Conservation (phyloP, 225 moss, liverwort and hornwort genomes). For the Ulota crispa region DNA sequence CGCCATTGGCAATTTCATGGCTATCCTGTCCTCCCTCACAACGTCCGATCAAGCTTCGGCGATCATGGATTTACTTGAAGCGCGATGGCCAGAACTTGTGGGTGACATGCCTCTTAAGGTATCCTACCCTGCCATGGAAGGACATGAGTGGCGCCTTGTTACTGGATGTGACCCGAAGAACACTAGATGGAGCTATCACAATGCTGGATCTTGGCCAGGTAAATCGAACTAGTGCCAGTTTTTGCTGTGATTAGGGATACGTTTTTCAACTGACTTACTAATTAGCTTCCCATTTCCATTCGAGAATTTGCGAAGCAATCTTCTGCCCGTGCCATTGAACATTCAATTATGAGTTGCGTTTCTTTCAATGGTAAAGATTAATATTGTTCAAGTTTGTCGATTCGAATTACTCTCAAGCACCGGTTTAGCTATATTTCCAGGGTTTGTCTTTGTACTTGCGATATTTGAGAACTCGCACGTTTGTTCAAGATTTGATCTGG, state of each 20-base stretch:
- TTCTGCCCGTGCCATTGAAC: background rate
- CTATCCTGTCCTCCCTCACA: conserved; percentile 79
- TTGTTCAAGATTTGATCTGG: background rate
- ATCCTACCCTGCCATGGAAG: conserved; percentile 83
- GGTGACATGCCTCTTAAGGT: conserved; percentile 94
- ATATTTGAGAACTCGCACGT: background rate
- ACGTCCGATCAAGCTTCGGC: conserved; percentile 82
- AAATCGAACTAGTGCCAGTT: background rate
- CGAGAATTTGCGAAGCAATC: background rate
- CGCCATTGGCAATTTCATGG: conserved; percentile 87
- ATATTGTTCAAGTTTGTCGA: background rate
- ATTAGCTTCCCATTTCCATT: background rate
- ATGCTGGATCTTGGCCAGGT: conserved; percentile 98
- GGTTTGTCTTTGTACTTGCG: background rate
- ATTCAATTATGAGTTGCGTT: background rate
- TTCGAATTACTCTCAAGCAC: background rate
- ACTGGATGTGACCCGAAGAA: conserved; percentile 97
- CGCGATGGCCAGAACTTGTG: conserved; percentile 83
- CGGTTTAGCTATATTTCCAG: background rate
- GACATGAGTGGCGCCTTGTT: conserved; percentile 81
- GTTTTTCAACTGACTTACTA: background rate
- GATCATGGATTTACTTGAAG: conserved; percentile 92
- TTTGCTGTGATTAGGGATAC: background rate
- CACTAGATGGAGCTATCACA: conserved; percentile 98
- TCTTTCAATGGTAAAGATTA: background rate